These are phyloP conservation scores for Pilobolus umbonatus DNA, from an alignment of 192 early-diverging fungal genomes.

Conservation along the genomic window DNA sequence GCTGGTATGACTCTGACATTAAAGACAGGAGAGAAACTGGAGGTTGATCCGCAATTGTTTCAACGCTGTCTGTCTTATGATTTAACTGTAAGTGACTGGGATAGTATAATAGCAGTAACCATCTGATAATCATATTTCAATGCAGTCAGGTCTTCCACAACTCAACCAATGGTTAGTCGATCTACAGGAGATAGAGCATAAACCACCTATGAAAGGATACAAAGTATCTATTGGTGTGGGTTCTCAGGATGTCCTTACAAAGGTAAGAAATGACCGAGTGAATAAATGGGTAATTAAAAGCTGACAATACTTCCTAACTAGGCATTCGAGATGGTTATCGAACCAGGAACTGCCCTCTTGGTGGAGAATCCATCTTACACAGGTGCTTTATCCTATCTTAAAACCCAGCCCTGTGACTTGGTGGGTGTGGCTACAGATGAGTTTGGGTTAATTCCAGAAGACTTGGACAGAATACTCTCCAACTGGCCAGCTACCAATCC, in stretches of 20 bases:
- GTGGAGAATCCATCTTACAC: conserved; percentile 52
- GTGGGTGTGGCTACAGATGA: conserved; percentile 41
- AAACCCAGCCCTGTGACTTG: conserved; percentile 41
- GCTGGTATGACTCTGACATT: conserved; percentile 46
- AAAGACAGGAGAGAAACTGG: conserved; percentile 53
- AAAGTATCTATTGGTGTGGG: conserved; percentile 43
- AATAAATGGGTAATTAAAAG: neutral
- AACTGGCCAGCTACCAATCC: conserved; percentile 32
- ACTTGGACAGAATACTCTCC: conserved; percentile 44
- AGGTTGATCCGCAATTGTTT: conserved; percentile 50
- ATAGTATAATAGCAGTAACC: neutral
- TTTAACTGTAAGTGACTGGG: conserved; percentile 34
- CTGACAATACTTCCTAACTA: neutral
- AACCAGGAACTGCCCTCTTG: conserved; percentile 42
- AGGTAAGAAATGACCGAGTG: conserved; percentile 11
- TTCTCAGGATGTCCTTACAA: conserved; percentile 52
- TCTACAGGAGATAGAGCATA: conserved; percentile 43
- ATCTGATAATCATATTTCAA: neutral
- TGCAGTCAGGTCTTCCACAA: conserved; percentile 42
- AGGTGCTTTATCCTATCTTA: conserved; percentile 41
- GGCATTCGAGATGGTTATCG: conserved; percentile 50
- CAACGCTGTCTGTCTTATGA: conserved; percentile 60
- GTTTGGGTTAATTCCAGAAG: conserved; percentile 58
- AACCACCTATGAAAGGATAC: conserved; percentile 38
- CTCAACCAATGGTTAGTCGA: conserved; percentile 42